A percentile compares a stretch with the other conserved stretches of the same genome.
These are phyloP conservation scores for Xylaria sp. DNA, from an alignment of 2,329 filamentous ascomycete genomes.

Conservation along the genomic window DNA sequence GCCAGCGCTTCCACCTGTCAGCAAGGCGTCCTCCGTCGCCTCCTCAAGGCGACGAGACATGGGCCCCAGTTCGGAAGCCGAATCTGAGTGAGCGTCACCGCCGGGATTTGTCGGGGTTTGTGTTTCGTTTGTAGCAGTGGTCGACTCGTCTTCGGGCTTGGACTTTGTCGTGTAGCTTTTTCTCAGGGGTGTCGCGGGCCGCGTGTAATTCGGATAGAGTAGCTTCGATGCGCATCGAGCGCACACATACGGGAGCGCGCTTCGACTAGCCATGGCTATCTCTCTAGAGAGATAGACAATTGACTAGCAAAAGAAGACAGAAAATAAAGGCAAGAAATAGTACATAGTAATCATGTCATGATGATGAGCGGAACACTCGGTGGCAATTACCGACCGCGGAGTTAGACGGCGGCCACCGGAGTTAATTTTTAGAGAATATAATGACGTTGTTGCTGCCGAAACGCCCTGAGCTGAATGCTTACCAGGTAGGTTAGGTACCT, in stretches of 20 bases:
- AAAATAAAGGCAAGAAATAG: not conserved
- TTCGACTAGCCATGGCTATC: constrained; percentile 42
- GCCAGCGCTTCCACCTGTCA: constrained; percentile 69
- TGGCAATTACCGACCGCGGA: constrained; percentile 16
- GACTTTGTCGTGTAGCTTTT: constrained; percentile 31
- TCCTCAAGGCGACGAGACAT: constrained; percentile 69
- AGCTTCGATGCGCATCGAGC: constrained; percentile 33
- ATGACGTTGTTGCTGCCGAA: constrained; percentile 2
- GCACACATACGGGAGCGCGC: constrained; percentile 41
- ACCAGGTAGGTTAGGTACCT: too few species aligned
- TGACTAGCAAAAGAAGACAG: not conserved
- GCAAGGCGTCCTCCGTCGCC: constrained; percentile 71
- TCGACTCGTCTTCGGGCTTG: constrained; percentile 13
- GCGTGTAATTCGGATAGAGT: constrained; percentile 3
- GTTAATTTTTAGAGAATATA: constrained; percentile 2
- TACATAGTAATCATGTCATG: constrained; percentile 34
- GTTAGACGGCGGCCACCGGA: not conserved
- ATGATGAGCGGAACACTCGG: not conserved
- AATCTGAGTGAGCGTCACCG: constrained; percentile 1
- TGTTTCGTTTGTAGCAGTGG: constrained; percentile 18
- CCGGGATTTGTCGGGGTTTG: constrained; percentile 17
- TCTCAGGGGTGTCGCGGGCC: constrained; percentile 8
- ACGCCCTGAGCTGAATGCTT: too few species aligned
- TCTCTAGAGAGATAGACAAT: not conserved
- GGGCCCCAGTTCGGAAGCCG: constrained; percentile 53